phyloP scores from a whole-genome alignment of 352 stramenopile genomes.

The Phytophthora pistaciae region DNA sequence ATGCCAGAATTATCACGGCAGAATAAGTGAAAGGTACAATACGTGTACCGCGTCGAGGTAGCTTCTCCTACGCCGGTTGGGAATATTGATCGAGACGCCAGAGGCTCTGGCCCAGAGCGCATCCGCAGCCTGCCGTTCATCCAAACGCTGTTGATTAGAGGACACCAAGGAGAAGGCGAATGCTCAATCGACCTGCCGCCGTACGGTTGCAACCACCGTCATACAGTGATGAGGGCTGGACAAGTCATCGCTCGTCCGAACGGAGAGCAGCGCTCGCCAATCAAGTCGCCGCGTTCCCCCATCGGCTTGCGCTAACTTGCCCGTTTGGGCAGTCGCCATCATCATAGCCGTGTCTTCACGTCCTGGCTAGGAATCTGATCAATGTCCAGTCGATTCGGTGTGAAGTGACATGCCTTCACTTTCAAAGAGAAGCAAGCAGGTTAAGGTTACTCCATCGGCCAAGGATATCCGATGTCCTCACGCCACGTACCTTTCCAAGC shows the following conservation, averaged over 20 bases:
- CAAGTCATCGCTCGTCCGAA: neutral
- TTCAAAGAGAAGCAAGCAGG: neutral
- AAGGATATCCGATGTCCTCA: conserved; percentile 5
- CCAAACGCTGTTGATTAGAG: neutral
- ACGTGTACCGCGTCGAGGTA: too few species aligned
- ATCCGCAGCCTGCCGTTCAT: neutral
- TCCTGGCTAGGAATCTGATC: neutral
- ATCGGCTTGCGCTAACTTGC: neutral
- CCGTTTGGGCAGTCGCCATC: neutral
- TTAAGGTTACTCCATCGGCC: neutral
- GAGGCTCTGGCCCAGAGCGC: too few species aligned
- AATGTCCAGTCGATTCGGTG: neutral
- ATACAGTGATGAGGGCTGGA: neutral
- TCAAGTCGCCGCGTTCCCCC: neutral
- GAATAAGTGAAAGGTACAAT: too few species aligned
- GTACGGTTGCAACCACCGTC: neutral
- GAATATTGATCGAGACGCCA: too few species aligned
- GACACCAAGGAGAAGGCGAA: neutral
- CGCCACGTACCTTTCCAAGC: conserved; percentile 11
- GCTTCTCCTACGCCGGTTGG: too few species aligned
- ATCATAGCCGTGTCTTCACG: neutral
- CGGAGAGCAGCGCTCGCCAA: neutral
- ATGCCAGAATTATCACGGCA: too few species aligned
- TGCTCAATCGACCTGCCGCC: neutral
- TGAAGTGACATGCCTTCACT: neutral